Base-by-base conservation (phyloP, 2,329 filamentous ascomycete genomes). In the Ophiocordyceps polyrhachis-furcata region DNA sequence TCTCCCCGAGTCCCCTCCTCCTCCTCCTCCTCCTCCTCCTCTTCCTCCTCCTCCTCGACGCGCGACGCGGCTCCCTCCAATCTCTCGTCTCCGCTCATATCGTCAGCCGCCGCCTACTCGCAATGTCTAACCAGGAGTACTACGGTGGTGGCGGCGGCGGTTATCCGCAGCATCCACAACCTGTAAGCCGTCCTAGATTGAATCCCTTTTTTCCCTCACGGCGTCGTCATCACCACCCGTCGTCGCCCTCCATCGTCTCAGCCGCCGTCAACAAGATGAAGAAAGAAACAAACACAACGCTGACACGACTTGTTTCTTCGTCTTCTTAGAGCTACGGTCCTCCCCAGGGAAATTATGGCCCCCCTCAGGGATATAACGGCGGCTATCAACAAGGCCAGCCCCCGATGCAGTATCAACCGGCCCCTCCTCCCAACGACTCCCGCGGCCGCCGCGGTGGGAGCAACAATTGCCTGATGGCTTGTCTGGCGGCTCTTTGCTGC, bases 401-500 rank as follows among this genome's bases (percentile, higher is more conserved):
- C 45, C 66, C 62, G 47, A 67, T 67, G 61, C 61, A 66, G 53
- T 64, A 67, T 51, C 60, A 66, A 48, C 63, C 65, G 52, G 58
- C 54, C 20, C 61, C 58, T 29, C 58, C 60, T 19, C 56, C 50
- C 38, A 55, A 52, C 20, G 51, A 56, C 51, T 49, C 55, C 48
- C 49, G 53, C 43, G 50, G 55, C 48, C 48, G 52, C 49, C 56
- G 56, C 48, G 56, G 61, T 43, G 60, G 61, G 46, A 57, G 61
- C 44, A 60, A 62, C 46, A 63, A 60, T 51, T 71, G 68, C 51
- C 53, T 71, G 44, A 60, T 62, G 40, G 66, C 60, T 46, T 71
- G 67, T 59, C 56, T 72, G 42, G 68, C 68, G 9, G 59, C 62
- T 15, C 52, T 72, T 45, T 71, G 68, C 58, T 70, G 65, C 56